Base-by-base conservation (phyloP, 208 protist species). In the Wallacemonas collosoma region DNA sequence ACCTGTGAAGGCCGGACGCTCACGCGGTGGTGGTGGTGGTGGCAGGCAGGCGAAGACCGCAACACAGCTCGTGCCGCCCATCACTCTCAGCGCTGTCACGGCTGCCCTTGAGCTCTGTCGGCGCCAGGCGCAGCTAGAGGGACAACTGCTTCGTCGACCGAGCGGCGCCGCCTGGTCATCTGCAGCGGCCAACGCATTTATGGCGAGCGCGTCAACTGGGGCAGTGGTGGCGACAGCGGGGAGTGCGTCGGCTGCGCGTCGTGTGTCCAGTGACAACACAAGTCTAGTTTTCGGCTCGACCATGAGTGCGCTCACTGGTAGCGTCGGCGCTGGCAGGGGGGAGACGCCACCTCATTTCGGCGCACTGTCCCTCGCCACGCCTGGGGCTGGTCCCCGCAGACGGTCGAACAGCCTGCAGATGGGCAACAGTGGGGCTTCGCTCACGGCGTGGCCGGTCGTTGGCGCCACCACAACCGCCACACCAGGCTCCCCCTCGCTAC, bases 81-180 rank as follows among this genome's bases (percentile, higher is more conserved):
- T 65, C n/a, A 45, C 60, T 12, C 60, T 65, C 40, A 50, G 41
- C 43, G 60, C 50, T n/a, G 43, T 65, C n/a, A 65, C 60, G 41
- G 38, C 60, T 38, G 60, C 60, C 12, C 6, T 65, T 6, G 60
- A 65, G 60, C 60, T 65, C 4, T 65, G 60, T 35, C 60, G 60
- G 39, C 60, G 17, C 5, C 60, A 65, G 60, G 60, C 60, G 6
- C 60, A 48, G 12, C 43, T 65, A 14, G 60, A 65, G 60, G 60
- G 8, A 41, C 60, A 65, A 41, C 60, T 65, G 38, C 36, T 65
- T 35, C 36, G 60, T 36, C 60, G 60, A 4, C 60, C 44, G 41
- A 41, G 41, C 7, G 41, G n/a, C 12, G 5, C 43, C 7, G 6
- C 54, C 35, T 17, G 15, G 54, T 6, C 54, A 17, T 17, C 8